Base-by-base conservation (phyloP, 2,329 filamentous ascomycete genomes). In the Eutypella sp. region DNA sequence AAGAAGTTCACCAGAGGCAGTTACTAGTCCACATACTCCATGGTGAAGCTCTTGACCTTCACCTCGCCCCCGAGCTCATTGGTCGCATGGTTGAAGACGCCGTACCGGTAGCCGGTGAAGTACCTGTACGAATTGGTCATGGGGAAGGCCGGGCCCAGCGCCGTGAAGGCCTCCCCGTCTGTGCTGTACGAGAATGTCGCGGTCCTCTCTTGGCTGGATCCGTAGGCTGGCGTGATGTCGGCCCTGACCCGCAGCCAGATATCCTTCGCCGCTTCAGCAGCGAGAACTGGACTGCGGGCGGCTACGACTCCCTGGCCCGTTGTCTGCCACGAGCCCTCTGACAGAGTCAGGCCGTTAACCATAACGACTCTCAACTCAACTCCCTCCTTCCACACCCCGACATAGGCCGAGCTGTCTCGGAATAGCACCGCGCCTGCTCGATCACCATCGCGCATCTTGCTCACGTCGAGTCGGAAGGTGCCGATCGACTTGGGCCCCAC, bases 331-430 rank as follows among this genome's bases (percentile, higher is more conserved):
- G 47, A 44, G 19, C 49, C 57, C 38, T 20, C 13, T 49, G 68
- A 61, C 44, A 69, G 55, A 3, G 55, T 62, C 34, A 74, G 57
- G n/a, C 64, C 63, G 34, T 68, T 60, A 13, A 65, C 58, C 0
- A 68, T 51, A 7, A 62, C 52, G 0, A 69, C 46, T 7, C 50
- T 52, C 38, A 59, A 51, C 3, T 29, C 48, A 31, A 47, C 46
- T 0, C 57, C 62, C 6, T 60, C 58, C 40, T 67, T 67, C 48
- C 68, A 55, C 9, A 81, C 59, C 2, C 72, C 76, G 24, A 81
- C 73, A 53, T 71, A 80, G 0, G 73, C 73, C 0, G 67, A 68
- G 10, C 63, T 60, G 48, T 81, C 74, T 2, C 78, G 70, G 58
- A 81, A 75, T 11, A 72, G 59, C 0, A 73, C 70, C 0, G 76